phyloP scores from a whole-genome alignment of 2,329 filamentous ascomycete genomes.

The Didymella segeticola region DNA sequence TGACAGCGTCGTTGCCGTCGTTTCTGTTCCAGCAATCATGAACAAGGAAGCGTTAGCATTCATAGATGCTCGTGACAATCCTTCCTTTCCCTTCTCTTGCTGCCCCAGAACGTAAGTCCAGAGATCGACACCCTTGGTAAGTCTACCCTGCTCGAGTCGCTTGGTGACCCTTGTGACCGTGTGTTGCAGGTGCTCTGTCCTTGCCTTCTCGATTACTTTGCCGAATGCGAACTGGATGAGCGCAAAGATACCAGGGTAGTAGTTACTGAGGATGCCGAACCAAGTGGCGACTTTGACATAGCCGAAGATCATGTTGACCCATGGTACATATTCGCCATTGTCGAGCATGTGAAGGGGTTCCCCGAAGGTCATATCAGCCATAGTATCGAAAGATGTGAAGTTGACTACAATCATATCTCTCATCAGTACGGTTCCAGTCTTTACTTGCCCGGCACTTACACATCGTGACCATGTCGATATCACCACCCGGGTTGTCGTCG shows the following conservation, averaged over 20 bases:
- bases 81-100: slow-evolving; percentile 30
- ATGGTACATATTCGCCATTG: slow-evolving; percentile 38
- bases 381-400: slow-evolving; percentile 44
- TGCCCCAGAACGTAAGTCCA: slow-evolving; percentile 49
- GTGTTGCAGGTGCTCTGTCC: slow-evolving; percentile 25
- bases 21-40: slow-evolving; percentile 55
- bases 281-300: slow-evolving; percentile 22
- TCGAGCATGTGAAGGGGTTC: slow-evolving; percentile 42
- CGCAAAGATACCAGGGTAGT: background rate
- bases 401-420: slow-evolving; percentile 16
- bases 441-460: background rate
- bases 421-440: background rate
- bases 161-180: slow-evolving; percentile 35
- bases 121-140: slow-evolving; percentile 45
- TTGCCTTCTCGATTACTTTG: slow-evolving; percentile 11
- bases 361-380: slow-evolving; percentile 44
- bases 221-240: background rate
- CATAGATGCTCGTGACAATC: slow-evolving; percentile 45
- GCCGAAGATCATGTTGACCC: slow-evolving; percentile 41
- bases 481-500: background rate
- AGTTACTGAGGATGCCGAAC: background rate
- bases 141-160: slow-evolving; percentile 35
- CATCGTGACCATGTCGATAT: background rate
- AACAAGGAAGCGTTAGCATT: slow-evolving; percentile 47
- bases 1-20: slow-evolving; percentile 51